Conservation (phyloP, 768 basidiomycete genomes). For the Rhizopogon salebrosus region DNA sequence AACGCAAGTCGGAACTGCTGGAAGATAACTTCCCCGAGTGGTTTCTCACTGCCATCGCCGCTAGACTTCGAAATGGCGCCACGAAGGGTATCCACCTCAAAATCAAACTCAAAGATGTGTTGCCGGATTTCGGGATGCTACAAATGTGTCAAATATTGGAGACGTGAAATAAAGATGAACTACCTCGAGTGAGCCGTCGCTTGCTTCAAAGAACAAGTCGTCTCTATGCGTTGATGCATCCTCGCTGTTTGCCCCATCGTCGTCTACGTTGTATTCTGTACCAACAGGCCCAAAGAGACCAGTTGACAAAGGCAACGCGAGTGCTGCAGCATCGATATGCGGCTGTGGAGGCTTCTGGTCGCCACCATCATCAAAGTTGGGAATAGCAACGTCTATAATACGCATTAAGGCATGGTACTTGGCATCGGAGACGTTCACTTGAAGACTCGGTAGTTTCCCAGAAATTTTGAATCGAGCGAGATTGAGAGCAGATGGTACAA, state of each 20-base stretch:
- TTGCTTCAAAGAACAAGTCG: constrained; percentile 70
- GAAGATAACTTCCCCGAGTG: constrained; percentile 74
- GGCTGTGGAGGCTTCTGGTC: constrained; percentile 17
- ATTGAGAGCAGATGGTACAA: constrained; percentile 76
- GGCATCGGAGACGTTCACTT: constrained; percentile 84
- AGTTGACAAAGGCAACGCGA: constrained; percentile 46
- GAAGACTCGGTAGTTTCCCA: constrained; percentile 81
- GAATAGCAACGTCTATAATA: constrained; percentile 85
- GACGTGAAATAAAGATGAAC: constrained; percentile 10
- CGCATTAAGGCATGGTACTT: constrained; percentile 93
- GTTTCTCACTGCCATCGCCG: constrained; percentile 57
- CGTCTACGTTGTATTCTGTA: constrained; percentile 67
- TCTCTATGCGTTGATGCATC: constrained; percentile 37
- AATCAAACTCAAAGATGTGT: constrained; percentile 77
- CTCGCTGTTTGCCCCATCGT: constrained; percentile 43
- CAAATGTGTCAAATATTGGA: not conserved
- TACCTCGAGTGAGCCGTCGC: constrained; percentile 55
- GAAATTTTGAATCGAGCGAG: constrained; percentile 88
- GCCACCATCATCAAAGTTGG: constrained; percentile 60
- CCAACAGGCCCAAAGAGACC: constrained; percentile 49
- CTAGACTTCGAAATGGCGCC: constrained; percentile 73
- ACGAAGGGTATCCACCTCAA: constrained; percentile 79
- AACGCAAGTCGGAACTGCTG: constrained; percentile 75
- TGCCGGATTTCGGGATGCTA: constrained; percentile 39
- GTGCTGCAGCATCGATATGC: constrained; percentile 21